phyloP scores from a whole-genome alignment of 306 rosid species.

The Gynostemma pentaphyllum region DNA sequence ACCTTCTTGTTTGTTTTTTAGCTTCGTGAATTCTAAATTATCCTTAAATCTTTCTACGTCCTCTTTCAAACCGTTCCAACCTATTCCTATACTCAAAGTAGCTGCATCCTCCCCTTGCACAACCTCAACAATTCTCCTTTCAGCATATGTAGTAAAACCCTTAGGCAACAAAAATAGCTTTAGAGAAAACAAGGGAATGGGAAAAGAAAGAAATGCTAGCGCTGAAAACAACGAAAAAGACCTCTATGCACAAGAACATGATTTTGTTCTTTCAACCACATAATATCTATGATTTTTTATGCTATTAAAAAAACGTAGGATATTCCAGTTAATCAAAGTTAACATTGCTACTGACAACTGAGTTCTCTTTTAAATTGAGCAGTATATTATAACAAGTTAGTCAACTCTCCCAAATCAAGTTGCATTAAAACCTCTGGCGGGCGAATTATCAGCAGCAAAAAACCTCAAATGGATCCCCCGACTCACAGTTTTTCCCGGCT shows the following conservation, averaged over 20 bases:
- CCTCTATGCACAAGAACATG: neutral
- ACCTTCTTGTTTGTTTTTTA: conserved; percentile 73
- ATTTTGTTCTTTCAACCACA: neutral
- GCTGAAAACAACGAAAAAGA: neutral
- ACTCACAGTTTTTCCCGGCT: too few relatives aligned
- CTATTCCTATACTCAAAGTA: conserved; percentile 61
- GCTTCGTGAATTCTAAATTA: conserved; percentile 81
- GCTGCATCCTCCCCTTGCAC: conserved; percentile 86
- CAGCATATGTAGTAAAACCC: conserved; percentile 94
- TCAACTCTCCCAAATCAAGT: neutral
- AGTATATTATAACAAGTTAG: neutral
- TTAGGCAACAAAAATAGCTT: conserved; percentile 16
- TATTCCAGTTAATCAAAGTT: neutral
- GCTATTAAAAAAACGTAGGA: neutral
- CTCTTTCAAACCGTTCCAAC: conserved; percentile 73
- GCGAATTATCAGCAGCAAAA: neutral
- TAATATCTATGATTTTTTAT: neutral
- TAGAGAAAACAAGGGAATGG: neutral
- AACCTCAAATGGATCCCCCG: too few relatives aligned
- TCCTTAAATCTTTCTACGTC: conserved; percentile 81
- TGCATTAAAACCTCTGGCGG: neutral
- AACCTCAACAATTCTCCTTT: conserved; percentile 87
- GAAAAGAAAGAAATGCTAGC: neutral
- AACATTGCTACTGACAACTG: too few relatives aligned
- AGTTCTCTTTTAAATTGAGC: neutral